Conservation (phyloP, 441 rosid species). For the Biscutella auriculata region DNA sequence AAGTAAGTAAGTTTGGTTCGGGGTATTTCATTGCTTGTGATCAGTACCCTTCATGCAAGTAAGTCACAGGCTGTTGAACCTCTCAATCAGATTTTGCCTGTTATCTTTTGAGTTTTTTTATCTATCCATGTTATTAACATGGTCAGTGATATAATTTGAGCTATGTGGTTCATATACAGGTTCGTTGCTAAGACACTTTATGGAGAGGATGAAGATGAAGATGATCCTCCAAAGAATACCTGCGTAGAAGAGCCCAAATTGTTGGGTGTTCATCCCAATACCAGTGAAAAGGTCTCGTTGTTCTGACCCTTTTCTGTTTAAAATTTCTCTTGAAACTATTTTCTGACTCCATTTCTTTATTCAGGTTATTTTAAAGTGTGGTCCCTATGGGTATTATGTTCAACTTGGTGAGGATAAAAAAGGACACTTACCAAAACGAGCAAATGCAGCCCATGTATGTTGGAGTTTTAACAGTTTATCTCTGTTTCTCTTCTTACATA, state of each 20-base stretch:
- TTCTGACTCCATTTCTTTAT: constrained; percentile 9
- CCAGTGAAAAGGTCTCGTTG: constrained; percentile 79
- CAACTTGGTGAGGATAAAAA: constrained; percentile 90
- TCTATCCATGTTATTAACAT: background rate
- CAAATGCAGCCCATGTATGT: constrained; percentile 67
- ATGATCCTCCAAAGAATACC: constrained; percentile 30
- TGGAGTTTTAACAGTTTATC: background rate
- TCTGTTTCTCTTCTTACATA: constrained; percentile 1
- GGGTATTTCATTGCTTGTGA: constrained; percentile 94
- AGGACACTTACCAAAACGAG: constrained; percentile 68
- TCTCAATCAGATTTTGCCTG: background rate
- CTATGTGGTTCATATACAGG: constrained; percentile 31
- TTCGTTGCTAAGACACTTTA: constrained; percentile 75
- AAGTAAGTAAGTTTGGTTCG: constrained; percentile 73
- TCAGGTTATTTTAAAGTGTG: constrained; percentile 80
- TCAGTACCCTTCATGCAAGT: constrained; percentile 93
- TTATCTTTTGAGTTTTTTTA: too few species aligned
- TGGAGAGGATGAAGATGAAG: constrained; percentile 72
- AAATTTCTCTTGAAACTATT: background rate
- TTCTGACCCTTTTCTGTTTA: constrained; percentile 6
- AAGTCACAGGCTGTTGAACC: constrained; percentile 30
- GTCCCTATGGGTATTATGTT: constrained; percentile 86
- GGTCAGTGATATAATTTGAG: constrained; percentile 8
- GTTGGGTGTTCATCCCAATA: constrained; percentile 72
- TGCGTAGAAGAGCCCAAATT: constrained; percentile 66